Evolutionary conservation across 2,329 filamentous ascomycete genomes (phyloP), one percentile per base, ranked within the genome.

Genomic region (Cladophialophora chaetospira): DNA sequence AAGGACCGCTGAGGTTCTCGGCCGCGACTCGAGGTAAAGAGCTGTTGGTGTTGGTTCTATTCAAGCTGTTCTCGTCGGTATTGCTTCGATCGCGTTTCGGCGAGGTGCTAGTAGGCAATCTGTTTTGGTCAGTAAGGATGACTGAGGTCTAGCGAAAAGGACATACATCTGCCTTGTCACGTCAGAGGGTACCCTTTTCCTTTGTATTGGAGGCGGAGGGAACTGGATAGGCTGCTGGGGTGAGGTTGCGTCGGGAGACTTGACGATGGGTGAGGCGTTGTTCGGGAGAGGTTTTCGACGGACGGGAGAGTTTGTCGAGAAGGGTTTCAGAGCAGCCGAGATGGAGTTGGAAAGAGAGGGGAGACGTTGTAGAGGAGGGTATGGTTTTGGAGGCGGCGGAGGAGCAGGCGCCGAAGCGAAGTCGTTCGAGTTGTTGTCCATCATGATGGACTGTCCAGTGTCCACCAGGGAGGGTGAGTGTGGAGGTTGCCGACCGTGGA

Each of bases 201-300:
- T 17, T 35, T 38, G 38, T 25, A 38, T 44, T 17, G 36, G 38
- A 5, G 15, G 28, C 10, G 53, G 44, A 2, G 53, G 33, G 23
- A 44, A 36, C 6, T 35, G 23, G 11, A 35, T n/a, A 10, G 10
- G 13, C 25, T 53, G 49, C 26, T 65, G 66, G 65, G 61, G 64
- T 52, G 44, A 42, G 35, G 35, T 42, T 17, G 35, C 31, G 23
- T 49, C 45, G 46, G 58, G 50, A 17, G 58, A 54, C 25, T 50
- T 50, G 40, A 58, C 17, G 19, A 52, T 43, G 40, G 61, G 53
- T 5, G 43, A 49, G 60, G 74, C 73, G 71, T 75, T 76, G 58
- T 73, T 70, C 60, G 81, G 81, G 60, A 84, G 70, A 65, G 81
- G 80, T 69, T 83, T 83, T 64, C 80, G 75, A 64, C 76, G 76